Conservation (phyloP, 2,329 filamentous ascomycete species). For the Pezicula rhizophila region DNA sequence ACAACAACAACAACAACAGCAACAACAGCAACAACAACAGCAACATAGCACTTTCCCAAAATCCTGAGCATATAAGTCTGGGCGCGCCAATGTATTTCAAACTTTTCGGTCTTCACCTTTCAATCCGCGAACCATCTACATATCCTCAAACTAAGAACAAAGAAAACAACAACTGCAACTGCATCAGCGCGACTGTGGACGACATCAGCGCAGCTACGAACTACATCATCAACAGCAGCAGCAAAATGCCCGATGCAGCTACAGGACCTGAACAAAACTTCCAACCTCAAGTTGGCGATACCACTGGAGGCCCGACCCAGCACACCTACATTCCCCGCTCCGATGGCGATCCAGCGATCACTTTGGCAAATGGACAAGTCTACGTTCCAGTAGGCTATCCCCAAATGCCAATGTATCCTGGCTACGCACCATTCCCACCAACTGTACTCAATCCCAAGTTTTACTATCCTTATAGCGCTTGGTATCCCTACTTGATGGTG, state of each 20-base stretch:
- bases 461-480: slow-evolving; percentile 5
- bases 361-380: slow-evolving; percentile 12
- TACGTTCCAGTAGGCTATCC: slow-evolving; percentile 11
- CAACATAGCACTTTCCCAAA: too few species aligned
- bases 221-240: slow-evolving; percentile 21
- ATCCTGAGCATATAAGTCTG: too few species aligned
- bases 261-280: slow-evolving; percentile 42
- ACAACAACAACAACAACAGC: too few species aligned
- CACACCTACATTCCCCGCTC: slow-evolving; percentile 48
- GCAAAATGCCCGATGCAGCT: slow-evolving; percentile 35
- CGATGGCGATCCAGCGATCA: slow-evolving; percentile 16
- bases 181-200: background rate
- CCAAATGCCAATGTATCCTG: slow-evolving; percentile 1
- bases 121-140: background rate
- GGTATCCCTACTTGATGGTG: background rate
- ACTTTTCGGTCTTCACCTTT: background rate
- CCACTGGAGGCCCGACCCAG: slow-evolving; percentile 46
- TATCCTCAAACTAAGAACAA: too few species aligned
- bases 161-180: background rate
- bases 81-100: too few species aligned
- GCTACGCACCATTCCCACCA: slow-evolving; percentile 1
- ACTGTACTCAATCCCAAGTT: slow-evolving; percentile 8
- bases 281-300: slow-evolving; percentile 53
- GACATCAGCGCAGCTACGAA: background rate
- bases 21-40: too few species aligned